Base-by-base conservation (phyloP, 2,329 filamentous ascomycete genomes). In the Penicillium vulpinum region DNA sequence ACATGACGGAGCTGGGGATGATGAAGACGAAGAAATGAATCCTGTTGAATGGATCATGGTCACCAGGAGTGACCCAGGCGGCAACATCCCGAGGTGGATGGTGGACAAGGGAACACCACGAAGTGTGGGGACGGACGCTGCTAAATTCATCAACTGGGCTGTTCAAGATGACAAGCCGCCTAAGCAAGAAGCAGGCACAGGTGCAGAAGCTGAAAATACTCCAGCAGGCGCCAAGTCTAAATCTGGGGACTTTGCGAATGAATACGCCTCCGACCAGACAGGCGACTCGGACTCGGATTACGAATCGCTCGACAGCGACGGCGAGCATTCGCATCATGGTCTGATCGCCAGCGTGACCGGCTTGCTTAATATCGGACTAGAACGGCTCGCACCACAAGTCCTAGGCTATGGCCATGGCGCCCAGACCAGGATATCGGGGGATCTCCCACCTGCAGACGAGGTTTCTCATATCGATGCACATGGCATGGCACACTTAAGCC, bases 21-120 rank as follows among this genome's bases (percentile, higher is more conserved):
- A 70, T 1, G 73, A 76, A n/a, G 78, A 83, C 33, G 75, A 78
- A 2, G 84, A 87, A 61, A 73, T 77, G 9, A 88, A 87, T 62
- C 85, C 87, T 0, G 82, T 96, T 2, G 92, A 96, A 73, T 96
- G 92, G 92, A 84, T 94, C 59, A 96, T 96, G 92, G 85, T 96
- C 18, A 96, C 91, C 1, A 83, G 92, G 47, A 93, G 89, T 71
- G 91, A 96, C 66, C 91, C 92, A 3, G 92, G 92, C 11, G 92
- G 92, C 51, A 93, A 86, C 57, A 92, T 96, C 18, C 92, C 92
- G 1, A 84, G 90, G 15, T 96, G 94, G 75, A 87, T 96, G 82
- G 90, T 96, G n/a, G 92, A 96, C 67, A 87, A 90, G 70, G 90
- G 89, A 29, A 96, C 92, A 0, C 92, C 92, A 0, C 85, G 83